A percentile compares a stretch with the other conserved stretches of the same genome.
Conservation (phyloP, 2,329 filamentous ascomycete species). For the Fusarium incarnatum region DNA sequence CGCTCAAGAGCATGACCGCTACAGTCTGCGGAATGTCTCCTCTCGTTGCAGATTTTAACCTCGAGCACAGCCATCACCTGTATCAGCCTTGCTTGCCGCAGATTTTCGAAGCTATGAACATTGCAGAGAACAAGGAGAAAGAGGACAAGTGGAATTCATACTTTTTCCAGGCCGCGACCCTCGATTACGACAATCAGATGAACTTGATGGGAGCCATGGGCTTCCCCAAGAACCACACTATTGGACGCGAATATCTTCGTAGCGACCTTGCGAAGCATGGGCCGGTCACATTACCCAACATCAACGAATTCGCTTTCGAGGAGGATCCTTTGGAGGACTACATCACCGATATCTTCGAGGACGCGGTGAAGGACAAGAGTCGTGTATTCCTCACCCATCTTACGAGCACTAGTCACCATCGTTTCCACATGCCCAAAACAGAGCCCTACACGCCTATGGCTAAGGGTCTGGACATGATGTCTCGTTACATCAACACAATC, state of each 20-base stretch:
- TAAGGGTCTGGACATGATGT: slow-evolving; percentile 48
- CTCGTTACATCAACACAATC: slow-evolving; percentile 49
- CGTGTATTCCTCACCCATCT: slow-evolving; percentile 52
- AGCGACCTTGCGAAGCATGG: slow-evolving; percentile 48
- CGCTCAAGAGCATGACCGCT: slow-evolving; percentile 57
- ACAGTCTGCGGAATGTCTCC: slow-evolving; percentile 58
- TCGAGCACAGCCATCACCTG: slow-evolving; percentile 55
- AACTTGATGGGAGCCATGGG: slow-evolving; percentile 49
- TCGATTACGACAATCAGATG: slow-evolving; percentile 51
- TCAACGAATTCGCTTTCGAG: slow-evolving; percentile 53
- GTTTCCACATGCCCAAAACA: slow-evolving; percentile 47
- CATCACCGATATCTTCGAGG: slow-evolving; percentile 49
- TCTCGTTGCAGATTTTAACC: slow-evolving; percentile 57
- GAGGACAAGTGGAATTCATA: slow-evolving; percentile 49
- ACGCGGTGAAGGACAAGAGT: slow-evolving; percentile 47
- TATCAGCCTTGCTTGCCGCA: slow-evolving; percentile 60
- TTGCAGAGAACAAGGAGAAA: slow-evolving; percentile 29
- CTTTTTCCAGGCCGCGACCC: slow-evolving; percentile 51
- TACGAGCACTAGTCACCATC: slow-evolving; percentile 53
- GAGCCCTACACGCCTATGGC: slow-evolving; percentile 47
- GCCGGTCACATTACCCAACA: slow-evolving; percentile 45
- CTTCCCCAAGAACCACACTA: slow-evolving; percentile 44
- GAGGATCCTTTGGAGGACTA: slow-evolving; percentile 50
- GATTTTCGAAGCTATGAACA: slow-evolving; percentile 51
- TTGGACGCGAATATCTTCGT: slow-evolving; percentile 48